Conservation (phyloP, 768 basidiomycete genomes). For the Tricholoma bakamatsutake region DNA sequence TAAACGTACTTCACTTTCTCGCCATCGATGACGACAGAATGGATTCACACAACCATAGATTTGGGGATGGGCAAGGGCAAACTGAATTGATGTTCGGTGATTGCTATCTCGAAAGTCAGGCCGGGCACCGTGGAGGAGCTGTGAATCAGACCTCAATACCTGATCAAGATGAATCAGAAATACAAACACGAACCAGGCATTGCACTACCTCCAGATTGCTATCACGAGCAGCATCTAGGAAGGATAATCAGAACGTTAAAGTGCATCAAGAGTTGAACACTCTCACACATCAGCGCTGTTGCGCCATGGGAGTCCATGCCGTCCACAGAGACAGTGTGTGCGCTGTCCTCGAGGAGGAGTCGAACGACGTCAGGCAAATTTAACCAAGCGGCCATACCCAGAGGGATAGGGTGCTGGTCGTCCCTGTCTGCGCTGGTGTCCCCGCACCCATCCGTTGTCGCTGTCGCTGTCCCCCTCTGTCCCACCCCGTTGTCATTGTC, state of each 20-base stretch:
- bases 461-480: too few relatives aligned
- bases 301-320: conserved; percentile 71
- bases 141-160: conserved; percentile 4
- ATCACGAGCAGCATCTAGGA: conserved; percentile 71
- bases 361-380: conserved; percentile 57
- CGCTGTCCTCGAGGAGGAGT: conserved; percentile 57
- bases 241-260: conserved; percentile 12
- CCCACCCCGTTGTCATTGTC: too few relatives aligned
- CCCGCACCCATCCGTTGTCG: too few relatives aligned
- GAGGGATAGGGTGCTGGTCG: conserved; percentile 51
- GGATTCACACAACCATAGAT: conserved; percentile 67
- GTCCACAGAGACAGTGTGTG: conserved; percentile 61
- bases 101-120: conserved; percentile 71
- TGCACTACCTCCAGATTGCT: conserved; percentile 62
- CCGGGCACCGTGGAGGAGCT: conserved; percentile 67
- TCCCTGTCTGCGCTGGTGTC: too few relatives aligned
- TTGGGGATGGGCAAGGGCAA: conserved; percentile 53
- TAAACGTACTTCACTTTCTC: conserved; percentile 49
- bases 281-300: conserved; percentile 81
- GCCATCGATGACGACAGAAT: conserved; percentile 52
- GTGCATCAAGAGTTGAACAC: conserved; percentile 9
- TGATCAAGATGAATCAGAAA: conserved; percentile 2
- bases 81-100: conserved; percentile 67
- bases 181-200: conserved; percentile 46
- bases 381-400: conserved; percentile 77